Base-by-base conservation (phyloP, 1,284 basidiomycete genomes). In the Ganoderma sinense region DNA sequence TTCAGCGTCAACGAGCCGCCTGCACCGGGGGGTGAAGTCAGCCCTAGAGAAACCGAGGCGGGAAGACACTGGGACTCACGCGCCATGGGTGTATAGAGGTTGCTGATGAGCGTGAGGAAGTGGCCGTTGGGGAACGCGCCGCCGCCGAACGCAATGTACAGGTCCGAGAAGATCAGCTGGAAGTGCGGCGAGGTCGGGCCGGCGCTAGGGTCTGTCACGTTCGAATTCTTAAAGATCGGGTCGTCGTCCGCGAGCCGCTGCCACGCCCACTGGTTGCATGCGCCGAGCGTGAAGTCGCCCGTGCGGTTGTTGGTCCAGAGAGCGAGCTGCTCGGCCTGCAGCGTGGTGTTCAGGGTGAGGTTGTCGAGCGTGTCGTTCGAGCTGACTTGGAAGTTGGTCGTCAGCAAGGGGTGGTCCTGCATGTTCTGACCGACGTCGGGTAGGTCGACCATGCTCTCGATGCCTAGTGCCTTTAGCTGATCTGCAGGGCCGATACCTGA, bases 371-470 rank as follows among this genome's bases (percentile, higher is more conserved):
- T 73, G 56, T 71, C 64, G 11, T 51, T 72, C 14, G 69, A 61
- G 64, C 70, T 74, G 39, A 73, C 73, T 20, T 51, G 20, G 60
- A 53, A 78, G 39, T 67, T 64, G 36, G 65, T 67, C 11, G 72
- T 61, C 11, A 77, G 62, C 11, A 73, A 23, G 33, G 72, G 69
- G 74, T 86, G 85, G 73, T 86, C 85, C 64, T 78, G 78, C 18
- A 86, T 71, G 20, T 76, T 65, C 67, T 77, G 63, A 2, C 83
- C 83, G n/a, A 84, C 83, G 33, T 78, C 81, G 11, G 81, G 79
- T 5, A 81, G 73, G 66, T 83, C 74, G 23, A 81, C 76, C 13
- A 80, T 23, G 4, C 80, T 66, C 1, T 71, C 59, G 33, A 84
- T 80, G 10, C 75, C 75, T n/a, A 74, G 68, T 10, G 73, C 48